Base-by-base conservation (phyloP, 345 rosid species). In the Bruguiera sexangula region DNA sequence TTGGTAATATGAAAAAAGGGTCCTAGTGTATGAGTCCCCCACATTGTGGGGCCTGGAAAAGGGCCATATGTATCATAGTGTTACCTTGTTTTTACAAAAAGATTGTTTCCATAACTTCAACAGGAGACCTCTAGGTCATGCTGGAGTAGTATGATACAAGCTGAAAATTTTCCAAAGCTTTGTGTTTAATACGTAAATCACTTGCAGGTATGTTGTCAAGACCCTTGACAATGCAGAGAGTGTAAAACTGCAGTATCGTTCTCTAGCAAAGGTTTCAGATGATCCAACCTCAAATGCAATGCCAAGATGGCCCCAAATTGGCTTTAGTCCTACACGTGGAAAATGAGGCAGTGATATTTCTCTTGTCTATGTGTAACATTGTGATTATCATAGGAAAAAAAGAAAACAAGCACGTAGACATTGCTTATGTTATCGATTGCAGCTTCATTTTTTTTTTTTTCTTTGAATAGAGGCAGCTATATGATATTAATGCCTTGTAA, bases 151-250 rank as follows among this genome's bases (percentile, higher is more conserved):
- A 54, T 20, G n/a, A 54, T 9, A 8, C 27, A 54, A 7, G 8
- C 7, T 6, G 11, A 54, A 24, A 54, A 54, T 20, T 54, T 54
- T 24, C 58, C 58, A 21, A 20, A 21, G 27, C 13, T 54, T n/a
- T 54, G 58, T n/a, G 15, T 19, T 63, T 65, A 36, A 60, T 34
- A 18, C 53, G 43, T 39, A 21, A 60, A 65, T 29, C 70, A 15
- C 67, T 50, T 67, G 36, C 79, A 92, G 97, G 97, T 92, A 92
- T 58, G 96, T 92, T 62, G 96, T 90, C 75, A 93, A 93, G 84
- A 93, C 96, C 46, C 62, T 88, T 79, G 98, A 93, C 84, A 87
- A 93, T 69, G 92, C 92, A 39, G 96, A 90, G 85, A 86, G 96
- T 74, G 92, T 90, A 15, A 93, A 93, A 77, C 73, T 93, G 79